Conservation (phyloP, 1,139 yeast genomes). For the Candida labiduridarum region DNA sequence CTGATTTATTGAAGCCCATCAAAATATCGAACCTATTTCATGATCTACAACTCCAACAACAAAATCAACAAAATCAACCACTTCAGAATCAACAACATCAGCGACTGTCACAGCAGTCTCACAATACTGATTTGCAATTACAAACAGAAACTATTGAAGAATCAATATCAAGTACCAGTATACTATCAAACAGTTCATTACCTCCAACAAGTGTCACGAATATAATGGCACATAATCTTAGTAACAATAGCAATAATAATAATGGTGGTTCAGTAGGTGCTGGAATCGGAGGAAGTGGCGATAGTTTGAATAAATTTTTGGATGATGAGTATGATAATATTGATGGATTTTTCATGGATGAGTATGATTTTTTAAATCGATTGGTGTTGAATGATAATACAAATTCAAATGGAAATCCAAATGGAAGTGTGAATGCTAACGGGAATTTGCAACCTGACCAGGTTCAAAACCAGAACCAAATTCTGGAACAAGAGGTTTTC, state of each 20-base stretch:
- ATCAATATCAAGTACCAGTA: constrained; percentile 6
- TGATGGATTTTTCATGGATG: constrained; percentile 18
- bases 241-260: no score
- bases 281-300: constrained; percentile 8
- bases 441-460: background rate
- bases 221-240: background rate
- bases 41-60: constrained; percentile 8
- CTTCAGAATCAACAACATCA: background rate
- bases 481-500: constrained; percentile 14
- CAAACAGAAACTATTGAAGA: constrained; percentile 19
- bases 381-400: constrained; percentile 15
- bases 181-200: constrained; percentile 1
- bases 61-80: background rate
- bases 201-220: constrained; percentile 4
- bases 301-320: constrained; percentile 6
- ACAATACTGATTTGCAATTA: constrained; percentile 11
- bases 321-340: constrained; percentile 13
- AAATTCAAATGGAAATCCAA: background rate
- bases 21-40: constrained; percentile 23
- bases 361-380: constrained; percentile 19
- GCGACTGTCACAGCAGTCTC: background rate
- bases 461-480: constrained; percentile 12
- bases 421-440: no score
- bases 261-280: no score
- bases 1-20: constrained; percentile 28